Evolutionary conservation across 768 basidiomycete species (phyloP), one percentile per base, ranked within the genome.

Genomic region (Kwoniella sp.): DNA sequence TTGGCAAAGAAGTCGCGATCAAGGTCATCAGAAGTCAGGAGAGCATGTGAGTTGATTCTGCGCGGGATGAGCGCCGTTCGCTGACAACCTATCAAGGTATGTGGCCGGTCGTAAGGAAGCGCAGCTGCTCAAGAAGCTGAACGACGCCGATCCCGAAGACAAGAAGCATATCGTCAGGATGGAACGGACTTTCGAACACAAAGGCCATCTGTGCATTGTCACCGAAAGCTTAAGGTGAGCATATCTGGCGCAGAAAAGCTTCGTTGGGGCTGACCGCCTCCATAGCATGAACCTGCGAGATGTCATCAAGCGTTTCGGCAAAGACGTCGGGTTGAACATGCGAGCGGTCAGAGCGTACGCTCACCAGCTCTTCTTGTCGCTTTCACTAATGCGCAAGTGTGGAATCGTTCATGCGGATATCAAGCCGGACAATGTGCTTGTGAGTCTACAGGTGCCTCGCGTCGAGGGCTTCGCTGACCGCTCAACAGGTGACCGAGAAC

Each of bases 371-470:
- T 92, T 98, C 76, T 80, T 96, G 46, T 82, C 89, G 15, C 74
- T 98, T 58, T 82, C 86, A 60, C 78, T 92, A 48, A 78, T 98
- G 69, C 82, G 83, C 60, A 96, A 96, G 76, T 81, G 84, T 53
- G 89, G 87, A 60, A 83, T 98, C 53, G 95, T 96, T 83, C 95
- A 99, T 66, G 95, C 95, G 6, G 95, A 99, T 70, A 88, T 99
- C 72, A 98, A 98, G 75, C 95, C 95, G 17, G 95, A 98, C 73
- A 98, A 98, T 71, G 93, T 99, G 36, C 74, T 98, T 66, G 92
- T 91, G 57, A 27, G 84, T 80, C 29, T 9, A 15, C 25, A 15
- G 19, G 20, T n/a, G n/a, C n/a, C n/a, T n/a, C n/a, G n/a, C n/a
- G n/a, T n/a, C n/a, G n/a, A n/a, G n/a, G n/a, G 40, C 6, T 23